These are phyloP conservation scores for Gastrolobium bilobum DNA, from an alignment of 306 rosid species.

Conservation along the genomic window DNA sequence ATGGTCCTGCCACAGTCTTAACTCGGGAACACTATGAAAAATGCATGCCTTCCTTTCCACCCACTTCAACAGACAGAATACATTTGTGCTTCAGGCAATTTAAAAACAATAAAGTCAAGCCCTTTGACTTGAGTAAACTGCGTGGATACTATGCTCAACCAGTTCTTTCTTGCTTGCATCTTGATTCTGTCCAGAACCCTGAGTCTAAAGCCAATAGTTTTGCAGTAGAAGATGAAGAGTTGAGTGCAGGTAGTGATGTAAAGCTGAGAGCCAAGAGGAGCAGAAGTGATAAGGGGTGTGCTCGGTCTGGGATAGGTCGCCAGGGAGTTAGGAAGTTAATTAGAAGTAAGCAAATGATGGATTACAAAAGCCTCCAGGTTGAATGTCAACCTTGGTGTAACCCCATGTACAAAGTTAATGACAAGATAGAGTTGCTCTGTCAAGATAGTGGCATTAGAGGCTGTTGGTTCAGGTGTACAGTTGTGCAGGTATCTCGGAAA, in stretches of 20 bases:
- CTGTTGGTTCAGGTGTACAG: slow-evolving; percentile 98
- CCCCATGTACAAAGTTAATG: slow-evolving; percentile 66
- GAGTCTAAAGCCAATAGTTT: slow-evolving; percentile 56
- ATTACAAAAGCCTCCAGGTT: slow-evolving; percentile 56
- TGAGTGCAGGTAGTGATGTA: slow-evolving; percentile 61
- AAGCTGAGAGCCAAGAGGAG: slow-evolving; percentile 79
- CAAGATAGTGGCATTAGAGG: slow-evolving; percentile 99
- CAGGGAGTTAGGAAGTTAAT: slow-evolving; percentile 64
- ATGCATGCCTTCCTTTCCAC: slow-evolving; percentile 71
- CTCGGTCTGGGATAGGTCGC: slow-evolving; percentile 53
- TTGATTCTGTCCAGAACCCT: slow-evolving; percentile 55
- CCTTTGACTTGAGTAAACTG: slow-evolving; percentile 88
- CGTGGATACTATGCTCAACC: slow-evolving; percentile 87
- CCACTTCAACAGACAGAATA: slow-evolving; percentile 66
- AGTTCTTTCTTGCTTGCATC: slow-evolving; percentile 78
- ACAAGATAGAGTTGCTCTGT: slow-evolving; percentile 91
- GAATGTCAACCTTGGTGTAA: slow-evolving; percentile 63
- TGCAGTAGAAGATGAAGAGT: slow-evolving; percentile 69
- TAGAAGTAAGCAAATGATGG: slow-evolving; percentile 60
- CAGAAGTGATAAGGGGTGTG: slow-evolving; percentile 65
- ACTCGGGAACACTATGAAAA: slow-evolving; percentile 85
- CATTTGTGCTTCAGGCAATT: slow-evolving; percentile 91
- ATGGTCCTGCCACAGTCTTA: slow-evolving; percentile 90
- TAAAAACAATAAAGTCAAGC: slow-evolving; percentile 85
- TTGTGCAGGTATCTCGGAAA: slow-evolving; percentile 74